Conservation (phyloP, 23 red algal species). For the Chondrus crispus region DNA sequence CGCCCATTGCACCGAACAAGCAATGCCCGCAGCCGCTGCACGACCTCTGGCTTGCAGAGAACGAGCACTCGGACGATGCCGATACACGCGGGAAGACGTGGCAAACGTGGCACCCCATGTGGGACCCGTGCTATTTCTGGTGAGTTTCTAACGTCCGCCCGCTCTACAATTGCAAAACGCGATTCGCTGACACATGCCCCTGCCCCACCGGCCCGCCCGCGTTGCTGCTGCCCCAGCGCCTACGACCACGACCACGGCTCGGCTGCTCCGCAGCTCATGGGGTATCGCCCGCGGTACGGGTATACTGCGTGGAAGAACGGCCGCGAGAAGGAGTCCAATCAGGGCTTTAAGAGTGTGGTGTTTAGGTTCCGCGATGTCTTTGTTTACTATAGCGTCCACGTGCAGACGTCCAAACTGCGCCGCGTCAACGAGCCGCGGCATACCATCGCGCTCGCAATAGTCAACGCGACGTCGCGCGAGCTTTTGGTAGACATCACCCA, state of each 20-base stretch:
- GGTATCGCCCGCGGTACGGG: slow-evolving; percentile 34
- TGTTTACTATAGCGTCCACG: slow-evolving; percentile 26
- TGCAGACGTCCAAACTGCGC: slow-evolving; percentile 36
- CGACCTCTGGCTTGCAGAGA: slow-evolving; percentile 22
- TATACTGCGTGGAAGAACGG: slow-evolving; percentile 64
- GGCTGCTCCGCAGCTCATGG: slow-evolving; percentile 3
- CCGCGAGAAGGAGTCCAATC: slow-evolving; percentile 44
- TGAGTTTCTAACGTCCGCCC: too few relatives aligned
- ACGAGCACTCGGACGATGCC: slow-evolving; percentile 19
- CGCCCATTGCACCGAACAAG: slow-evolving; percentile 13
- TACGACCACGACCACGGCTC: slow-evolving; percentile 71
- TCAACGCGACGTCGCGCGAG: background rate
- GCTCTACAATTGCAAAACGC: too few relatives aligned
- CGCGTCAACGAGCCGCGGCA: slow-evolving; percentile 4
- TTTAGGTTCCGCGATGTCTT: slow-evolving; percentile 1
- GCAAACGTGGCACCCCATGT: slow-evolving; percentile 50
- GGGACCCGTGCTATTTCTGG: slow-evolving; percentile 58
- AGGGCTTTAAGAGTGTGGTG: slow-evolving; percentile 41
- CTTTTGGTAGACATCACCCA: slow-evolving; percentile 33
- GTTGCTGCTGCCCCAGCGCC: background rate
- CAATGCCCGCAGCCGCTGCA: slow-evolving; percentile 41
- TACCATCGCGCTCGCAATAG: slow-evolving; percentile 18
- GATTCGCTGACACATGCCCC: too few relatives aligned
- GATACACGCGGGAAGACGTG: slow-evolving; percentile 42
- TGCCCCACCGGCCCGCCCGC: too few relatives aligned